Conservation (phyloP, 2,329 filamentous ascomycete genomes). For the Pseudopyrenochaeta lycopersici region DNA sequence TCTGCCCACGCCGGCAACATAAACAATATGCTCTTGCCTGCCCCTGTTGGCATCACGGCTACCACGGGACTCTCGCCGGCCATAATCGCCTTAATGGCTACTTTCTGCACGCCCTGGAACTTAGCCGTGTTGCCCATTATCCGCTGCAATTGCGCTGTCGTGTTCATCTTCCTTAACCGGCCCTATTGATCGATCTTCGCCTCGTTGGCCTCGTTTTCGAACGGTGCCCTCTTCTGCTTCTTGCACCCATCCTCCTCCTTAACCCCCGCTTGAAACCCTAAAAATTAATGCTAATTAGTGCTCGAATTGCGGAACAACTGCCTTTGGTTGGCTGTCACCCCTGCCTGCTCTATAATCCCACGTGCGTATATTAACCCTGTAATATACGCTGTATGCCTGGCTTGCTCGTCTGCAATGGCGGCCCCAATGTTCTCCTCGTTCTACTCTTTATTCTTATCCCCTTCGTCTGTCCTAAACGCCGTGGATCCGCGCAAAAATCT, state of each 20-base stretch:
- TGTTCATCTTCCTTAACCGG: constrained; percentile 13
- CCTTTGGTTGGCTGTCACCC: constrained; percentile 10
- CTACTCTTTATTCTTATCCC: constrained; percentile 17
- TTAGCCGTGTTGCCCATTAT: constrained; percentile 16
- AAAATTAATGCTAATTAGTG: constrained; percentile 27
- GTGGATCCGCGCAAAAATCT: constrained; percentile 21
- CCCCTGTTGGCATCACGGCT: constrained; percentile 30
- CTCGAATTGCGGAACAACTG: constrained; percentile 18
- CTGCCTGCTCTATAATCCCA: constrained; percentile 20
- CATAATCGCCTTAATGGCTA: constrained; percentile 28
- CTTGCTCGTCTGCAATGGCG: constrained; percentile 15
- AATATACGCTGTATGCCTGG: constrained; percentile 14
- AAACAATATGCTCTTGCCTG: constrained; percentile 38
- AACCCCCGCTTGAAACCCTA: constrained; percentile 12
- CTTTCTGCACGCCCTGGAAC: constrained; percentile 27
- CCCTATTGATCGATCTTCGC: constrained; percentile 5
- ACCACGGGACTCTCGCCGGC: constrained; percentile 23
- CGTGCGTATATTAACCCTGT: constrained; percentile 17
- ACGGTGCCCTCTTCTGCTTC: constrained; percentile 11
- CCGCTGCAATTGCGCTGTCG: constrained; percentile 12
- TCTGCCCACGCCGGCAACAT: constrained; percentile 33
- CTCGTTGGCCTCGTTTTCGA: constrained; percentile 14
- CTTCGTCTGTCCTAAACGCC: constrained; percentile 18
- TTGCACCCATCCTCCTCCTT: background rate
- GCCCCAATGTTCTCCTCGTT: constrained; percentile 11